Percentiles rank a stretch among this genome's conserved stretches.
phyloP scores from a whole-genome alignment of 169 alveolate species.

The Miamiensis avidus region DNA sequence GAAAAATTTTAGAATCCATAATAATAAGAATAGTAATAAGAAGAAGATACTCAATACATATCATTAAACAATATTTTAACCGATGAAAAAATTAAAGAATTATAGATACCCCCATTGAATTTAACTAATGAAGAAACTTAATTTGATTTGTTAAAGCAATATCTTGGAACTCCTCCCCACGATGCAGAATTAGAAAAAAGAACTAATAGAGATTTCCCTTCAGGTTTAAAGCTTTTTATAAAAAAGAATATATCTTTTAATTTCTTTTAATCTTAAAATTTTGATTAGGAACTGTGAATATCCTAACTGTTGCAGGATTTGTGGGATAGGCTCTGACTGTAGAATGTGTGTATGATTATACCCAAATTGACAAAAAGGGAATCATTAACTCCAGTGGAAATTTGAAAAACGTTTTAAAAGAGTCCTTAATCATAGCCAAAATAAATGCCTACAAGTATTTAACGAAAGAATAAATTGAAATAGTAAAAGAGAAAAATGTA shows the following conservation, averaged over 20 bases:
- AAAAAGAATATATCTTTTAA: not conserved
- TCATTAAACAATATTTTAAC: not conserved
- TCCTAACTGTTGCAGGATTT: conserved; percentile 40
- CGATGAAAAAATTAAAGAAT: not conserved
- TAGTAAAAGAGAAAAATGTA: conserved; percentile 36
- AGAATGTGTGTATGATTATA: conserved; percentile 39
- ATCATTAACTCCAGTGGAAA: conserved; percentile 56
- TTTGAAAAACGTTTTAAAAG: conserved; percentile 64
- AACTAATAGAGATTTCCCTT: conserved; percentile 21
- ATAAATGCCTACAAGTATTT: conserved; percentile 63
- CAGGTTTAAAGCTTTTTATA: conserved; percentile 10
- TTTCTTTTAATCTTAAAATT: no score
- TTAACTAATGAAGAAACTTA: conserved; percentile 14
- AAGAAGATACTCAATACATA: not conserved
- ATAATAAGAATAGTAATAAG: not conserved
- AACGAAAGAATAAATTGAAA: conserved; percentile 30
- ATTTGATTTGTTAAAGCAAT: conserved; percentile 24
- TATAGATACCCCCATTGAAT: conserved; percentile 9
- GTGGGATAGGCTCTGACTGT: conserved; percentile 40
- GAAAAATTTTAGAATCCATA: not conserved
- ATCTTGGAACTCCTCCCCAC: conserved; percentile 31
- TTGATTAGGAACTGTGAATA: conserved; percentile 20
- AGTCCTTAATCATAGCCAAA: conserved; percentile 65
- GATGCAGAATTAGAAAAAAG: conserved; percentile 39
- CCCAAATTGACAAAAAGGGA: conserved; percentile 40